Evolutionary conservation across 2,329 filamentous ascomycete species (phyloP), one percentile per base, ranked within the genome.

Genomic region (Nectriaceae sp.): DNA sequence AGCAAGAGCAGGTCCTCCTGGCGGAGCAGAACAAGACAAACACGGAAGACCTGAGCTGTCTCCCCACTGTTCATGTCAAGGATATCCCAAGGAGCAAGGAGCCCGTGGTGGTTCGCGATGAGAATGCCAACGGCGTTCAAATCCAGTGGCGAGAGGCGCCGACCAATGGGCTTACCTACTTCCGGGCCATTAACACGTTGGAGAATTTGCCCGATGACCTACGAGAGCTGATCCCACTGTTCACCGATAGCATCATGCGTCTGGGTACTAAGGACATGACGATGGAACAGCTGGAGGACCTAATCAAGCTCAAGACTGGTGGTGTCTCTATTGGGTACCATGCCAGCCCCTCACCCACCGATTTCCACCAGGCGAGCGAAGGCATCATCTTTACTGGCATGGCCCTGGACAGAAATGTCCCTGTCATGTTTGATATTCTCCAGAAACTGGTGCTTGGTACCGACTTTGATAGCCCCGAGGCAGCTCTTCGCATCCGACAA

Each of bases 81-180:
- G 94, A 99, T 61, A 97, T 99, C 49, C 88, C 90, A 1, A 82
- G 92, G 46, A 75, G 82, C 52, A 89, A 89, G 64, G 88, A 92
- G 61, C 70, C 72, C 0, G 68, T 78, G 0, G 63, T 73, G 3
- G 62, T 85, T 35, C 80, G 81, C 46, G 89, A 93, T 54, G 83
- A 88, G n/a, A 73, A 75, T 11, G 67, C 88, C 10, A 79, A 82
- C 36, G 78, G 80, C 31, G 80, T 87, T 35, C 83, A 87, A 39
- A 83, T 94, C 4, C 89, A 97, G 61, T 97, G 92, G 91, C 86
- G 88, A 42, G 90, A 96, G 68, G 90, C 92, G 6, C 89, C 90
- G 2, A 99, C 94, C 0, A 99, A 99, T 61, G 94, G 94, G 0
- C 74, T 99, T 49, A 97, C 93, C 2, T 99, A 99, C 67, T 96